Base-by-base conservation (phyloP, 257 asterid species). In the Solanum corneliomulleri region DNA sequence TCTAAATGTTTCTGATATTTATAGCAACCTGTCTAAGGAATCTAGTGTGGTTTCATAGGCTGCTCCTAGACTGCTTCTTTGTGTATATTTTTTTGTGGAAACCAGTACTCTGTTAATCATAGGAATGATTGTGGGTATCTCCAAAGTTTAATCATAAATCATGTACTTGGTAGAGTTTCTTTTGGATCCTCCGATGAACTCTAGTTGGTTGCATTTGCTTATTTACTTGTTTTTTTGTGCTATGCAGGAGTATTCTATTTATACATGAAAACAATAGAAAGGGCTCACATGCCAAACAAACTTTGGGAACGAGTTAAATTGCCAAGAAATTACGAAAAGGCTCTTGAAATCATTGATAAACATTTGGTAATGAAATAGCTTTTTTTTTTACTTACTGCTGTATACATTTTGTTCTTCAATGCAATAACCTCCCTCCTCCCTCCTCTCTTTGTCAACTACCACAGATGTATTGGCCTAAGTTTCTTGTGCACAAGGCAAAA, bases 251-350 rank as follows among this genome's bases (percentile, higher is more conserved):
- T 97, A 41, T 94, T 96, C 90, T 97, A 93, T 91, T 88, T 97
- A 88, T 97, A 97, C 91, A 95, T 96, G 99, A 97, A 97, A 92
- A 96, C 98, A 10, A 96, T 97, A 88, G 99, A 97, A 84, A 97
- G 99, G 92, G 98, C 99, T 7, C 99, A 97, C 87, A 93, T 95
- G 98, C 99, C 99, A 56, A 95, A 93, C 90, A 96, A 95, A 88
- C 88, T 97, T 88, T 96, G 99, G 99, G 98, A 97, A 92, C 92
- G 98, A 91, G 96, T 97, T 86, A 97, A 97, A 87, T 88, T 97
- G 93, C 99, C 98, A 2, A 92, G 96, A 86, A 96, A 96, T 89
- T 97, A 97, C 81, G 99, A 91, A 85, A 93, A 93, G 89, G 98
- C 99, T 75, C 98, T 95, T 68, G 99, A 95, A 94, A 87, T 94